Conservation (phyloP, 75 land plant genomes). For the Cupressus sempervirens region DNA sequence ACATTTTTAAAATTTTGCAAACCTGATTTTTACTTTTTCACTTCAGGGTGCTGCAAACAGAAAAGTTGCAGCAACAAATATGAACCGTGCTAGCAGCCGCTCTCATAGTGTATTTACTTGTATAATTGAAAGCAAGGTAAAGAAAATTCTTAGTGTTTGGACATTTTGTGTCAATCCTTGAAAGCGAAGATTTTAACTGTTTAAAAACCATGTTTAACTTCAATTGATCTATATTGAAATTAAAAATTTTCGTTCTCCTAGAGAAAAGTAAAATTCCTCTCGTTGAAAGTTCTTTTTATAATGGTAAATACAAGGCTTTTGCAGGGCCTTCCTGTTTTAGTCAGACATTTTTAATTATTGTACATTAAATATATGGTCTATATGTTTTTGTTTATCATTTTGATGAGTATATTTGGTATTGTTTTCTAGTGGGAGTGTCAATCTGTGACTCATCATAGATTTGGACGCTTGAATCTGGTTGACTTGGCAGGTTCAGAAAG, state of each 20-base stretch:
- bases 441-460: conserved; percentile 80
- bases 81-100: conserved; percentile 96
- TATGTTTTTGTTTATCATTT: too few relatives aligned
- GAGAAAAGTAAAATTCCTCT: too few relatives aligned
- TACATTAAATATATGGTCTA: too few relatives aligned
- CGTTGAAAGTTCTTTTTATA: too few relatives aligned
- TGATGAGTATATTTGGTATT: too few relatives aligned
- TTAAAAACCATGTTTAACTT: too few relatives aligned
- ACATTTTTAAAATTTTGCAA: neutral
- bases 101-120: conserved; percentile 99
- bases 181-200: too few relatives aligned
- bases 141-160: neutral
- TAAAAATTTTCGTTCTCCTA: too few relatives aligned
- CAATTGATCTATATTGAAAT: too few relatives aligned
- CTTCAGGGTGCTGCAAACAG: conserved; percentile 90
- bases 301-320: too few relatives aligned
- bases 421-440: conserved; percentile 83
- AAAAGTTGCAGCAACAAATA: conserved; percentile 94
- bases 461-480: conserved; percentile 87
- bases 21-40: neutral
- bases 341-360: too few relatives aligned
- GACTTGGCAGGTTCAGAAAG: conserved; percentile 98
- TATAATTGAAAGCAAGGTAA: conserved; percentile 86
- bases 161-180: neutral
- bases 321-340: too few relatives aligned